These are phyloP conservation scores for Coemansia sp. DNA, from an alignment of 192 early-diverging fungal genomes.

Conservation along the genomic window DNA sequence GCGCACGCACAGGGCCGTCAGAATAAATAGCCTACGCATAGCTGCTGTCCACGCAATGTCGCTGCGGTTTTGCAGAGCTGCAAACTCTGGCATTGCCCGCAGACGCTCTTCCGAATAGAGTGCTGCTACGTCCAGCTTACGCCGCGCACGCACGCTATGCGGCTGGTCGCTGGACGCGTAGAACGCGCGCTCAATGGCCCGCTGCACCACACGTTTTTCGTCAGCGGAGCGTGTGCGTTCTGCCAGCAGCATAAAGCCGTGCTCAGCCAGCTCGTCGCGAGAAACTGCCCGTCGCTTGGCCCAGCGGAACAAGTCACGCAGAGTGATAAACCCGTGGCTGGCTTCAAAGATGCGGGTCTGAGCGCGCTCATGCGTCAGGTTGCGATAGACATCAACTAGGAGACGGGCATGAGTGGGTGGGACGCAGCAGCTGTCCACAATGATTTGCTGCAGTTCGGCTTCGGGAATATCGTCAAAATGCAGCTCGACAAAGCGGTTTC, in stretches of 20 bases:
- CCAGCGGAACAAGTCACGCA: slow-evolving; percentile 98
- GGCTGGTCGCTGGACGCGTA: slow-evolving; percentile 10
- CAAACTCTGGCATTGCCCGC: slow-evolving; percentile 46
- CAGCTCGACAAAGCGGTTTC: slow-evolving; percentile 95
- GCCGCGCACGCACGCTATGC: not conserved
- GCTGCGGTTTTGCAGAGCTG: slow-evolving; percentile 12
- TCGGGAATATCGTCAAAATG: slow-evolving; percentile 97
- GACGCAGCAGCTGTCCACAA: slow-evolving; percentile 77
- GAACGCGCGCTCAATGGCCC: slow-evolving; percentile 83
- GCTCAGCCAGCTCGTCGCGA: slow-evolving; percentile 83
- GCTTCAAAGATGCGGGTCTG: slow-evolving; percentile 92
- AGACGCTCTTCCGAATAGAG: slow-evolving; percentile 31
- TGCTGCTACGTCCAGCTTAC: slow-evolving; percentile 26
- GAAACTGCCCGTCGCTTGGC: slow-evolving; percentile 75
- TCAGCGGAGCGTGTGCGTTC: slow-evolving; percentile 82
- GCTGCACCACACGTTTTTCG: slow-evolving; percentile 76
- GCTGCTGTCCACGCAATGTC: slow-evolving; percentile 86
- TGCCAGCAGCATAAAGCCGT: slow-evolving; percentile 93
- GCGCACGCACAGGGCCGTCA: slow-evolving; percentile 76
- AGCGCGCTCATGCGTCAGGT: slow-evolving; percentile 70
- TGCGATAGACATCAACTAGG: slow-evolving; percentile 82
- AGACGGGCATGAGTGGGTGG: slow-evolving; percentile 85
- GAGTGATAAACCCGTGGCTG: slow-evolving; percentile 88
- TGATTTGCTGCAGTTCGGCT: slow-evolving; percentile 84
- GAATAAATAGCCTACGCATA: slow-evolving; percentile 84